These are phyloP conservation scores for Hirsutella rhossiliensis DNA, from an alignment of 2,329 filamentous ascomycete genomes.

Conservation along the genomic window DNA sequence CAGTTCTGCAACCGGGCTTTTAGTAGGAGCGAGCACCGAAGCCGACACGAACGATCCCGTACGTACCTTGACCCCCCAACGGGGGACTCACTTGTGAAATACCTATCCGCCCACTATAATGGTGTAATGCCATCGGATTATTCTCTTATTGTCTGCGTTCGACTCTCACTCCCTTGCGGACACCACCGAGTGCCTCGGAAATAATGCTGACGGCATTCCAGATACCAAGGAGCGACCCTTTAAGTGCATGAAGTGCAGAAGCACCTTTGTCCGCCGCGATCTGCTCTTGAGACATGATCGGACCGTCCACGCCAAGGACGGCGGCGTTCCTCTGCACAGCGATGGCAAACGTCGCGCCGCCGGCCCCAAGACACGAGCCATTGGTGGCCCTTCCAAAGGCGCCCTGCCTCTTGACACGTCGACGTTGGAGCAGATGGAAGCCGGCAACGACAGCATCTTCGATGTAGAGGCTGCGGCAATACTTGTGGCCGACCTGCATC, in stretches of 20 bases:
- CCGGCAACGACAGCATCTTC: constrained; percentile 79
- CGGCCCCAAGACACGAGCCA: constrained; percentile 53
- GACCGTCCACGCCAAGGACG: constrained; percentile 97
- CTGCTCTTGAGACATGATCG: constrained; percentile 92
- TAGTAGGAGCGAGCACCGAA: constrained; percentile 92
- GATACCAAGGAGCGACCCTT: constrained; percentile 98
- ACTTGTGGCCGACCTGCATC: constrained; percentile 96
- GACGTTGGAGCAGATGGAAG: constrained; percentile 85
- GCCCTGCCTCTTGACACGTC: constrained; percentile 71
- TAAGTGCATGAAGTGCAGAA: constrained; percentile 96
- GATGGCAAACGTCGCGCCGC: constrained; percentile 79
- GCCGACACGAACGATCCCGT: constrained; percentile 95
- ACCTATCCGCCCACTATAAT: too few relatives aligned
- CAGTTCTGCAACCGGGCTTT: constrained; percentile 98
- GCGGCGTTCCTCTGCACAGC: constrained; percentile 83
- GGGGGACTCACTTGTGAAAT: too few relatives aligned
- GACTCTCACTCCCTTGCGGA: too few relatives aligned
- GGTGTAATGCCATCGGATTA: too few relatives aligned
- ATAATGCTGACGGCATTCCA: constrained; percentile 27
- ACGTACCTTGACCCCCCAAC: too few relatives aligned
- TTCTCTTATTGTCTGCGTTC: too few relatives aligned
- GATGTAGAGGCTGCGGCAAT: constrained; percentile 96
- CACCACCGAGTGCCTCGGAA: too few relatives aligned
- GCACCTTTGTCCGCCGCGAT: constrained; percentile 96
- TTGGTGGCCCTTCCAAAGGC: constrained; percentile 59